Percentiles rank a stretch among this genome's conserved stretches.
phyloP scores from a whole-genome alignment of 116 monocot genomes.

The Papilionanthe hybrid region DNA sequence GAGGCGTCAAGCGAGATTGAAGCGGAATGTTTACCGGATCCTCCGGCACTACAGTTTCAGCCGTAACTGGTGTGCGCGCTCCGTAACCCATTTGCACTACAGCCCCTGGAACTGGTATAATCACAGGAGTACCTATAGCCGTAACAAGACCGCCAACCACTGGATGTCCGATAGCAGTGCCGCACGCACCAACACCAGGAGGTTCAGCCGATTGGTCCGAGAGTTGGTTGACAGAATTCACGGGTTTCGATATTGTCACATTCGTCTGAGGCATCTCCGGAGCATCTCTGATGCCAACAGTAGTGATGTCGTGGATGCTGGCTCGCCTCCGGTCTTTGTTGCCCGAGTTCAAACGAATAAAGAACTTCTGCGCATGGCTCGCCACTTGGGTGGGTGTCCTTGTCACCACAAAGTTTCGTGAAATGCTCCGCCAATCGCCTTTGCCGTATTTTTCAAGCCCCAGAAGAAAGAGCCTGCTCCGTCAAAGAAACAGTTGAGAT shows the following conservation, averaged over 20 bases:
- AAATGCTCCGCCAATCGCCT: constrained; percentile 94
- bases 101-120: constrained; percentile 29
- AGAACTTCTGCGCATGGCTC: constrained; percentile 92
- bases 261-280: constrained; percentile 17
- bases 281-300: constrained; percentile 20
- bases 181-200: constrained; percentile 23
- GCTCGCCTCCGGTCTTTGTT: constrained; percentile 77
- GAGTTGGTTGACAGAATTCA: too few relatives aligned
- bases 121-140: constrained; percentile 44
- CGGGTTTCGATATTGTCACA: neutral
- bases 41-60: neutral
- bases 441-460: constrained; percentile 89
- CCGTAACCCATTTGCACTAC: constrained; percentile 53
- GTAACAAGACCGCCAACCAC: constrained; percentile 55
- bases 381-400: constrained; percentile 91
- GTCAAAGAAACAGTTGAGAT: neutral
- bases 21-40: neutral
- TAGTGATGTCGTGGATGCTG: constrained; percentile 66
- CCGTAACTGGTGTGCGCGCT: constrained; percentile 24
- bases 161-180: constrained; percentile 60
- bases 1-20: neutral
- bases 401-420: constrained; percentile 74
- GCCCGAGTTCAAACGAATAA: constrained; percentile 72
- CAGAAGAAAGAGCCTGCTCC: constrained; percentile 67
- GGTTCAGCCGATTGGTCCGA: constrained; percentile 11